Conservation (phyloP, 2,329 filamentous ascomycete species). For the Botrytis deweyae region DNA sequence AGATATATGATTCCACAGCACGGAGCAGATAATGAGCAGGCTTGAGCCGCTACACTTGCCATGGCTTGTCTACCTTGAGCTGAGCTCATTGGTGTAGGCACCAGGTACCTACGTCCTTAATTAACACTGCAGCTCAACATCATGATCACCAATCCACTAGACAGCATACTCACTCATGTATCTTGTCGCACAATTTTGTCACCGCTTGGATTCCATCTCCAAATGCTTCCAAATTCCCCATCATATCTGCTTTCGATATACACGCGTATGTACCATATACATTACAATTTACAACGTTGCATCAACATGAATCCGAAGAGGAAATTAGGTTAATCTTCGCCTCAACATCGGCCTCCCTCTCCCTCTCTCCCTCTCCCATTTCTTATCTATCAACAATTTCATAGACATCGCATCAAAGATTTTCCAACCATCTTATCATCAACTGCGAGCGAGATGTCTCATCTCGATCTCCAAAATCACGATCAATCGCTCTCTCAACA, state of each 20-base stretch:
- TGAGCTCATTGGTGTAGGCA: neutral
- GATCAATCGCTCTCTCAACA: neutral
- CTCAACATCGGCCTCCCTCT: neutral
- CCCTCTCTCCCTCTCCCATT: neutral
- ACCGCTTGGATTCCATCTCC: neutral
- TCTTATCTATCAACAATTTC: neutral
- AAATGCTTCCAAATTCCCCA: neutral
- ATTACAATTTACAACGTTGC: neutral
- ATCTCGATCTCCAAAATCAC: neutral
- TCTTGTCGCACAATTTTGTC: neutral
- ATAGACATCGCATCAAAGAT: neutral
- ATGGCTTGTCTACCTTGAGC: neutral
- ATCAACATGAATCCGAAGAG: neutral
- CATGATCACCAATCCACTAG: neutral
- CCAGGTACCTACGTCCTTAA: neutral
- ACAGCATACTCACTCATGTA: neutral
- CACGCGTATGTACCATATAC: neutral
- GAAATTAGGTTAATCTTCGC: conserved; percentile 12
- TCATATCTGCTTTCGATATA: neutral
- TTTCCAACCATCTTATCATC: neutral
- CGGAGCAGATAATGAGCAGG: neutral
- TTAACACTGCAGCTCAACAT: neutral
- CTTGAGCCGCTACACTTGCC: neutral
- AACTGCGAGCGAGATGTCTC: neutral
- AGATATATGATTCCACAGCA: neutral